Conservation (phyloP, 2,329 filamentous ascomycete species). For the Diaporthe capsici region DNA sequence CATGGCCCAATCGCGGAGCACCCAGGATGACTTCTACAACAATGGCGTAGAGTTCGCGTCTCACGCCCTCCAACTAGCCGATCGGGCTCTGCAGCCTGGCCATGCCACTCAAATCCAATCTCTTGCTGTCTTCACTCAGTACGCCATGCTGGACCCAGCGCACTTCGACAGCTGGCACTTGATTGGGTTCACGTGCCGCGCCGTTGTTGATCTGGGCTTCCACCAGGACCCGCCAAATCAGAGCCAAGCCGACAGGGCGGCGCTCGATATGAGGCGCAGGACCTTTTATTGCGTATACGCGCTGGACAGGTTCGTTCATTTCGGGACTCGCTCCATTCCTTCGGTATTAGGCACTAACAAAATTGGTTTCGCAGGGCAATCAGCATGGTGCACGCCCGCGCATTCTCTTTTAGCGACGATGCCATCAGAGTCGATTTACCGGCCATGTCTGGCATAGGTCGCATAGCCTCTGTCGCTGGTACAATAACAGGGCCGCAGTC, state of each 20-base stretch:
- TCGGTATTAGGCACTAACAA: slow-evolving; percentile 44
- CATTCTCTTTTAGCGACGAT: slow-evolving; percentile 95
- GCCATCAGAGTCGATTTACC: slow-evolving; percentile 87
- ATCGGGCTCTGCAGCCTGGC: slow-evolving; percentile 87
- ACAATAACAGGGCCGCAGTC: slow-evolving; percentile 62
- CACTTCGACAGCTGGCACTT: slow-evolving; percentile 97
- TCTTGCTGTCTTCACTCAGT: slow-evolving; percentile 87
- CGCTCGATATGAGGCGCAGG: slow-evolving; percentile 82
- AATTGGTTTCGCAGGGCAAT: slow-evolving; percentile 72
- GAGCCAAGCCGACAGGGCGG: slow-evolving; percentile 75
- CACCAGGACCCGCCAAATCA: slow-evolving; percentile 90
- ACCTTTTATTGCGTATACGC: slow-evolving; percentile 94
- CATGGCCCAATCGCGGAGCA: slow-evolving; percentile 78
- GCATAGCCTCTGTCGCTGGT: slow-evolving; percentile 57
- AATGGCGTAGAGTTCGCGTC: slow-evolving; percentile 70
- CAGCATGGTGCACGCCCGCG: slow-evolving; percentile 87
- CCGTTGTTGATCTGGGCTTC: slow-evolving; percentile 89
- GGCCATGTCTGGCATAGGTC: slow-evolving; percentile 59
- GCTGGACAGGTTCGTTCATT: slow-evolving; percentile 78
- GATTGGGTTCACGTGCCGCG: slow-evolving; percentile 89
- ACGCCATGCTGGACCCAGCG: slow-evolving; percentile 88
- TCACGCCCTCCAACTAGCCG: slow-evolving; percentile 81
- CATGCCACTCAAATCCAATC: slow-evolving; percentile 90
- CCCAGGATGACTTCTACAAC: slow-evolving; percentile 74
- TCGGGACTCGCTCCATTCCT: neutral